These are phyloP conservation scores for Macrolepiota albuminosa DNA, from an alignment of 768 basidiomycete species.

Conservation along the genomic window DNA sequence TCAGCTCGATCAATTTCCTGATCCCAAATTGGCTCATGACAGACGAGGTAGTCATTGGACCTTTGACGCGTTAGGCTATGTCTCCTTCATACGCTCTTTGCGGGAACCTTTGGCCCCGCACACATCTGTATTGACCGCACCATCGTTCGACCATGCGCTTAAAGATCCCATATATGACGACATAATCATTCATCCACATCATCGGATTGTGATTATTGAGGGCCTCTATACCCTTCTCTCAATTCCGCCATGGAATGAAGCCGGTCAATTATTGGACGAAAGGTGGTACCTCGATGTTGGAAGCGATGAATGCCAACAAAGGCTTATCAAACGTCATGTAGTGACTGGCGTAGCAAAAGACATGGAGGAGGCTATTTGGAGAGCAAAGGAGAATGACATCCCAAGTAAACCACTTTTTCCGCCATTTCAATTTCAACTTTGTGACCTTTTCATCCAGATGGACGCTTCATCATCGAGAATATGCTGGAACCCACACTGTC, in stretches of 20 bases:
- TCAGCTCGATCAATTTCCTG: conserved; percentile 69
- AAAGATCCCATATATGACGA: conserved; percentile 77
- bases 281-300: conserved; percentile 71
- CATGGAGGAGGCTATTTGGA: conserved; percentile 57
- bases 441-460: conserved; percentile 29
- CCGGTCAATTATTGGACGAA: conserved; percentile 65
- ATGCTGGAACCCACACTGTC: conserved; percentile 40
- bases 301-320: conserved; percentile 44
- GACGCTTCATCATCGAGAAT: conserved; percentile 38
- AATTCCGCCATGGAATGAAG: conserved; percentile 68
- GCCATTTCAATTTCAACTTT: not conserved
- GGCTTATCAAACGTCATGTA: conserved; percentile 74
- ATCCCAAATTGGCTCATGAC: conserved; percentile 76
- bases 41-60: conserved; percentile 89
- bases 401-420: conserved; percentile 46
- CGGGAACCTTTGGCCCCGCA: conserved; percentile 28
- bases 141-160: conserved; percentile 81
- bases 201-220: conserved; percentile 83
- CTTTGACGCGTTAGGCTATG: conserved; percentile 74
- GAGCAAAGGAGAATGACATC: conserved; percentile 74
- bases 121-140: conserved; percentile 49
- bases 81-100: conserved; percentile 58
- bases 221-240: conserved; percentile 83
- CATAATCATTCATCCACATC: conserved; percentile 49
- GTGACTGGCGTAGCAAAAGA: conserved; percentile 68